Base-by-base conservation (phyloP, 2,329 filamentous ascomycete species). In the Colletotrichum ledebouriae region DNA sequence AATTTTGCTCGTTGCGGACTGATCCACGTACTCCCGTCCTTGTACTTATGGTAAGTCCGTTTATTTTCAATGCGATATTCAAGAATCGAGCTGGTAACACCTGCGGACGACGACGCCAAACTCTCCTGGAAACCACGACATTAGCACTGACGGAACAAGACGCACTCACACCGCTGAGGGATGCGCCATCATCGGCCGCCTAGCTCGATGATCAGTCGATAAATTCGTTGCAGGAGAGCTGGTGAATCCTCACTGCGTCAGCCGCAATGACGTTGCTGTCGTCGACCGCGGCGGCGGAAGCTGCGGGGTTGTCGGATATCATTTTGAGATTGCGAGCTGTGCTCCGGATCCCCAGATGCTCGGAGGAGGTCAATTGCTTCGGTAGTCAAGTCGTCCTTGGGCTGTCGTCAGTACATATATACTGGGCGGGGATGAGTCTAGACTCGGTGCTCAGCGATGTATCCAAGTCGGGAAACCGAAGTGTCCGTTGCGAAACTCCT, bases 11-110 rank as follows among this genome's bases (percentile, higher is more conserved):
- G 25, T 9, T 22, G 10, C 22, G 47, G 47, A 33, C 4, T 9
- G 10, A 37, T 34, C 15, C n/a, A 34, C 33, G 6, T 37, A 55
- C 50, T 55, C 15, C 50, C 50, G n/a, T 55, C 50, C 33, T 39
- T 55, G 50, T 55, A 55, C 17, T 20, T 34, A 29, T 55, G 50
- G 29, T 55, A 55, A 37, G 33, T 55, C 3, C 50, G 29, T 37
- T 33, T 33, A 55, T 55, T 55, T n/a, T 55, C 50, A 7, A 55
- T 17, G n/a, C 50, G 29, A 34, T 33, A 55, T 11, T 39, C 33
- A 13, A 55, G 33, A 37, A 56, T 41, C 4, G 53, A 34, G 25
- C n/a, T 44, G 22, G 39, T 11, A 6, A 58, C 15, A 33, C 20
- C 47, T 12, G 25, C n/a, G 15, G 50, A 39, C 29, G 50, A 55